These are phyloP conservation scores for Casuarina glauca DNA, from an alignment of 306 rosid genomes.

Conservation along the genomic window DNA sequence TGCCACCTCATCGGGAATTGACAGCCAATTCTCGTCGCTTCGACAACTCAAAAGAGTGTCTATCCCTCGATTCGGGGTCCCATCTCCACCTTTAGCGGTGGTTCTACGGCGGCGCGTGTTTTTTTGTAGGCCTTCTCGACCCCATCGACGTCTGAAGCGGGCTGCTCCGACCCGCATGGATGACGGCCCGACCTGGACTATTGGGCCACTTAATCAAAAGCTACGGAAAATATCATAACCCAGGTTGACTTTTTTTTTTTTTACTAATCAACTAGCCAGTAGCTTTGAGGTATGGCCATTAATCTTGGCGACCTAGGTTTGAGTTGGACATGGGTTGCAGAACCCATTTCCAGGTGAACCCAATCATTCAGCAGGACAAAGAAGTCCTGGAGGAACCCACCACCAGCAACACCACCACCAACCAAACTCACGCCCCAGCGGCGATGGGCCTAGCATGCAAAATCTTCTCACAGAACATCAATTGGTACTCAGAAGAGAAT, in stretches of 20 bases:
- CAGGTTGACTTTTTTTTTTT: no score
- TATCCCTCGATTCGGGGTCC: slow-evolving; percentile 39
- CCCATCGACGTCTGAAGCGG: slow-evolving; percentile 64
- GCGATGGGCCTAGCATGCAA: no score
- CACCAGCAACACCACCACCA: no score
- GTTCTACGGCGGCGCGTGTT: slow-evolving; percentile 47
- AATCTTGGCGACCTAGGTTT: no score
- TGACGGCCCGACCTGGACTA: slow-evolving; percentile 80
- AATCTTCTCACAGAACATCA: no score
- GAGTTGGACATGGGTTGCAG: neutral
- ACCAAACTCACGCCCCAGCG: no score
- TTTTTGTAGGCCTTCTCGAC: slow-evolving; percentile 42
- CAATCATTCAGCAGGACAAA: neutral
- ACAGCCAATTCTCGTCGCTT: slow-evolving; percentile 54
- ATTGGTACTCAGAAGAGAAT: no score
- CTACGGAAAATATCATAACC: no score
- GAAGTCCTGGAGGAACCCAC: no score
- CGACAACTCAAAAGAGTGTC: slow-evolving; percentile 64
- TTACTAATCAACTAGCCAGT: neutral
- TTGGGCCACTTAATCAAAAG: slow-evolving; percentile 58
- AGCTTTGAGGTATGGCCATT: no score
- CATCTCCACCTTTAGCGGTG: neutral
- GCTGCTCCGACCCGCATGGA: slow-evolving; percentile 83
- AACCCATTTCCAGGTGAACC: neutral
- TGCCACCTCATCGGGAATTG: slow-evolving; percentile 16